Evolutionary conservation across 2,329 filamentous ascomycete genomes (phyloP), one percentile per base, ranked within the genome.

Genomic region (Verticillium longisporum): DNA sequence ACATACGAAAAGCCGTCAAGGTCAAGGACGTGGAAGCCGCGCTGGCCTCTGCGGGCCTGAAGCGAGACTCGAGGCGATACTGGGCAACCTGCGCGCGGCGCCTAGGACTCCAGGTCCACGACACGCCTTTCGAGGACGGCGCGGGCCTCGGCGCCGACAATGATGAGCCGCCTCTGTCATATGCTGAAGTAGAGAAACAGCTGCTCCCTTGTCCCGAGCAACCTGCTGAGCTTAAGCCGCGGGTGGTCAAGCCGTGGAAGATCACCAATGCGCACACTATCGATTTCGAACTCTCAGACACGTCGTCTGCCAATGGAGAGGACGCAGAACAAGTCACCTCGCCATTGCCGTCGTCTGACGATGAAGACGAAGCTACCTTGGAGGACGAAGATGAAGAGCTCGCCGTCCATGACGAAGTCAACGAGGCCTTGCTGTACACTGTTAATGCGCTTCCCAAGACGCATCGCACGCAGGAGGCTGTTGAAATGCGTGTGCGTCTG

Each of bases 81-180:
- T 85, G 83, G 82, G 75, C 73, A 0, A 72, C 68, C 14, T 78
- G 76, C 36, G 77, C 83, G 6, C 74, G 83, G 36, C 74, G 84
- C 55, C 66, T 86, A 41, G 72, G 78, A 4, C 66, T 87, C 3
- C 72, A 79, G 15, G 78, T 86, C 4, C 76, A 74, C 50, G 72
- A 80, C 3, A 37, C 36, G 14, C 59, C n/a, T 4, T 62, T 65
- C 11, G 56, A 58, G 5, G 60, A 66, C 6, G 41, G 41, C 21
- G 41, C 41, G 11, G 41, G 41, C 18, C 41, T 50, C 9, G 41
- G 41, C 15, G 41, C 6, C 18, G 64, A 66, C 10, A 58, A 59
- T 6, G 65, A 67, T 10, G 61, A 65, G 61, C 56, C 34, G 6
- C 68, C 69, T 13, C 74, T 83, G 73, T 65, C 73, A 0, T 81